Evolutionary conservation across 768 basidiomycete species (phyloP).

Genomic region (Roridomyces roridus): DNA sequence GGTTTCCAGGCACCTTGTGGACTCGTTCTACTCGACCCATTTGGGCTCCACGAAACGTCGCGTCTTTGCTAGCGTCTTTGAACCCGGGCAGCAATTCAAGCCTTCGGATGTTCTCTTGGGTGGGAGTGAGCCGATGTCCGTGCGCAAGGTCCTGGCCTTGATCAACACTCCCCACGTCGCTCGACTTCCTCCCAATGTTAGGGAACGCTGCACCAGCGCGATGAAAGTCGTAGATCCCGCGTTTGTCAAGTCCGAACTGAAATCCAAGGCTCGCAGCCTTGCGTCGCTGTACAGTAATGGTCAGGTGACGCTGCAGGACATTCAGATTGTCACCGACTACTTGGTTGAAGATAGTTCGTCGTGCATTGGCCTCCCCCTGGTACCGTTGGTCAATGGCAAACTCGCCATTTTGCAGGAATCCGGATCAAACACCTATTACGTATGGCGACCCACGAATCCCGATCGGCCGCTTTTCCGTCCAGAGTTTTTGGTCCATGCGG

Average conservation of each 20-base stretch:
- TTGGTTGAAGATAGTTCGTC: constrained; percentile 23
- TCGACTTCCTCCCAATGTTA: constrained; percentile 26
- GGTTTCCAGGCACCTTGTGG: constrained; percentile 26
- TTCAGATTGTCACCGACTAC: constrained; percentile 34
- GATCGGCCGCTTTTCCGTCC: constrained; percentile 28
- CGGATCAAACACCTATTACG: constrained; percentile 29
- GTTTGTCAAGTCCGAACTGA: constrained; percentile 35
- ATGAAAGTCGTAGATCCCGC: constrained; percentile 31
- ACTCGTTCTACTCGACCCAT: constrained; percentile 37
- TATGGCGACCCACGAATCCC: constrained; percentile 29
- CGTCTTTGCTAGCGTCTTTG: constrained; percentile 34
- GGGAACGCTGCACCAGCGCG: constrained; percentile 21
- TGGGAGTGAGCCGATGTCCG: constrained; percentile 24
- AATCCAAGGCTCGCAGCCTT: constrained; percentile 13
- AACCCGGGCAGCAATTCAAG: constrained; percentile 12
- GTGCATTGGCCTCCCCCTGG: constrained; percentile 37
- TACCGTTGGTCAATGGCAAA: constrained; percentile 43
- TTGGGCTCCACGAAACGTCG: constrained; percentile 28
- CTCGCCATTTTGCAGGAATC: constrained; percentile 32
- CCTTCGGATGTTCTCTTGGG: constrained; percentile 30
- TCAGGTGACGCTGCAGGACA: constrained; percentile 24
- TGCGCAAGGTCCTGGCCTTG: constrained; percentile 29
- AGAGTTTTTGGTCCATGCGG: constrained; percentile 33
- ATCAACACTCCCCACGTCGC: constrained; percentile 30
- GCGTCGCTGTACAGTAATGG: constrained; percentile 13